These are phyloP conservation scores for Aegilops bicornis DNA, from an alignment of 176 grass and related monocot genomes.

Conservation along the genomic window DNA sequence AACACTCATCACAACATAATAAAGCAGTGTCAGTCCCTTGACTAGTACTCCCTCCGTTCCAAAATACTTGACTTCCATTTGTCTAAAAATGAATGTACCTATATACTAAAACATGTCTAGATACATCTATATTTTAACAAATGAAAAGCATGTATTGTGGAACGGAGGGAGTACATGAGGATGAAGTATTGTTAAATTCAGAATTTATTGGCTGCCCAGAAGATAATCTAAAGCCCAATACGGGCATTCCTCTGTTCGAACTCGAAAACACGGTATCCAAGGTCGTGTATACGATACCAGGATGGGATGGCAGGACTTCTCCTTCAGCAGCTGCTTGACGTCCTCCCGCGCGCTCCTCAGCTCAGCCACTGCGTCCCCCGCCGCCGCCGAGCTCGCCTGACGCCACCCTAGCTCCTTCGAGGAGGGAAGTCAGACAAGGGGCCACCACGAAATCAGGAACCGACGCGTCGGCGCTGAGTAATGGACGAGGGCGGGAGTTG, in stretches of 20 bases:
- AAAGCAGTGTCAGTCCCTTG: not conserved
- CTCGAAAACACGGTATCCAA: not conserved
- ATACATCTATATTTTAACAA: no score
- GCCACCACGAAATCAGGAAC: slow-evolving; percentile 6
- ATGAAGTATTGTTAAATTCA: slow-evolving; percentile 7
- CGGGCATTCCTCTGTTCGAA: not conserved
- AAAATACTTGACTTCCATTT: no score
- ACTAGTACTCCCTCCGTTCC: not conserved
- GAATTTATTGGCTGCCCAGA: not conserved
- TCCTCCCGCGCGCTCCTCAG: slow-evolving; percentile 63
- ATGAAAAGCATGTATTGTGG: no score
- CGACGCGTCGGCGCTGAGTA: not conserved
- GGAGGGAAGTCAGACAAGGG: not conserved
- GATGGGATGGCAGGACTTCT: slow-evolving; percentile 76
- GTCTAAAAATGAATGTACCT: no score
- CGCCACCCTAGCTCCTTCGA: slow-evolving; percentile 32
- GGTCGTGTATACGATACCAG: slow-evolving; percentile 40
- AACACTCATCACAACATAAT: not conserved
- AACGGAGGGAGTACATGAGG: not conserved
- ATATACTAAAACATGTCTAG: no score
- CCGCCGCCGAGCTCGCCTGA: slow-evolving; percentile 17
- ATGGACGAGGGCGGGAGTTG: not conserved
- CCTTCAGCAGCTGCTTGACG: slow-evolving; percentile 66
- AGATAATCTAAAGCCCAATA: not conserved
- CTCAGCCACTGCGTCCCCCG: slow-evolving; percentile 28